A percentile compares a stretch with the other conserved stretches of the same genome.
Evolutionary conservation across 2,329 filamentous ascomycete genomes (phyloP).

Genomic region (Fusarium graminum): DNA sequence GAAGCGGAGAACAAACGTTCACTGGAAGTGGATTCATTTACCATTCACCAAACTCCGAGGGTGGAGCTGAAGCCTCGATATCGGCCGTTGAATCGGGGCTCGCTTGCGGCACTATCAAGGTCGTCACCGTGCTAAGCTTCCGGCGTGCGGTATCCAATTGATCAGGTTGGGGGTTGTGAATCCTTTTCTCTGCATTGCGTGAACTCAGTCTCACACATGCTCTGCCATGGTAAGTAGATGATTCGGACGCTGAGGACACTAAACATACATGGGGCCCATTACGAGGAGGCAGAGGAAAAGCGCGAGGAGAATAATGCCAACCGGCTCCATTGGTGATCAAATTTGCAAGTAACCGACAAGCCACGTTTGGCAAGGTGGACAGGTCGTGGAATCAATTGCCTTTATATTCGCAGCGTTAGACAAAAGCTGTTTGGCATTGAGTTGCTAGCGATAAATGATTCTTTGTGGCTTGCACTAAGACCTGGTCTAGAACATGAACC

Average conservation of each 20-base stretch:
- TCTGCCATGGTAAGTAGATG: constrained; percentile 28
- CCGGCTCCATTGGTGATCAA: constrained; percentile 40
- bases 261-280: constrained; percentile 42
- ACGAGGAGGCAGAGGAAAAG: constrained; percentile 43
- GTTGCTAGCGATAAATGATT: constrained; percentile 12
- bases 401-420: constrained; percentile 15
- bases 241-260: not conserved
- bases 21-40: constrained; percentile 35
- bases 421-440: constrained; percentile 2
- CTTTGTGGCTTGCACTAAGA: constrained; percentile 24
- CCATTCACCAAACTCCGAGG: constrained; percentile 46
- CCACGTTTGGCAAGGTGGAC: too few species aligned
- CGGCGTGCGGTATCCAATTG: constrained; percentile 46
- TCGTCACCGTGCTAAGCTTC: constrained; percentile 51
- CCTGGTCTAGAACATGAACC: constrained; percentile 28
- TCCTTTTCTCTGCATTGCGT: constrained; percentile 23
- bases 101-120: constrained; percentile 37
- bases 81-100: constrained; percentile 25
- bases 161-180: constrained; percentile 41
- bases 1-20: constrained; percentile 20
- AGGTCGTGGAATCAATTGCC: not conserved
- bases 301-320: constrained; percentile 46
- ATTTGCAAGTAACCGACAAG: too few species aligned
- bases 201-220: constrained; percentile 38
- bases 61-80: constrained; percentile 35